Evolutionary conservation across 495 filamentous ascomycete genomes (phyloP).

Genomic region (Neurospora discreta): DNA sequence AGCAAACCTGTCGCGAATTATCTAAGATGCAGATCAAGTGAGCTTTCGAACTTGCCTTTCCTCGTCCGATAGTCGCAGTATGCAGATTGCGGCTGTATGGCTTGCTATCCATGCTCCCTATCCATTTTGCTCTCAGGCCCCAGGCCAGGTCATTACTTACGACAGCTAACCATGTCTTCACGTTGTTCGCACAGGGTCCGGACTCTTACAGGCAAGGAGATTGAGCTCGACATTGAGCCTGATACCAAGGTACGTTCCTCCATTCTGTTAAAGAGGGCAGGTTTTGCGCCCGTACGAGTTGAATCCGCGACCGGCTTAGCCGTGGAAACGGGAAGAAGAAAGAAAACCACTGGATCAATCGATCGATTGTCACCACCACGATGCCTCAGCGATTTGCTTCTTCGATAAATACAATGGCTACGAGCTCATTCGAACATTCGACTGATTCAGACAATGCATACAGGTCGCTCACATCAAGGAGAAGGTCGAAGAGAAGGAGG

Average conservation of each 20-base stretch:
- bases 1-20: background rate
- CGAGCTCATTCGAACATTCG: background rate
- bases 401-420: background rate
- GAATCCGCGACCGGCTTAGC: background rate
- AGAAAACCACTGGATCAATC: background rate
- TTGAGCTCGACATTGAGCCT: conserved; percentile 89
- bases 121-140: background rate
- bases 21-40: conserved; percentile 36
- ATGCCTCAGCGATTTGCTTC: background rate
- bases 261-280: background rate
- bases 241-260: conserved; percentile 64
- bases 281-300: background rate
- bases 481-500: conserved; percentile 96
- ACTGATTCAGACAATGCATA: background rate
- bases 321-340: background rate
- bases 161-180: background rate
- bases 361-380: background rate
- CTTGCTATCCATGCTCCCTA: background rate
- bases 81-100: background rate
- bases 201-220: conserved; percentile 96
- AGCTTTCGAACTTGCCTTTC: conserved; percentile 1
- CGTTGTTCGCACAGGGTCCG: conserved; percentile 55
- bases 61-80: background rate
- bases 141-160: background rate
- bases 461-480: conserved; percentile 95